Evolutionary conservation across 768 basidiomycete species (phyloP).

Genomic region (Peribolospora baueri): DNA sequence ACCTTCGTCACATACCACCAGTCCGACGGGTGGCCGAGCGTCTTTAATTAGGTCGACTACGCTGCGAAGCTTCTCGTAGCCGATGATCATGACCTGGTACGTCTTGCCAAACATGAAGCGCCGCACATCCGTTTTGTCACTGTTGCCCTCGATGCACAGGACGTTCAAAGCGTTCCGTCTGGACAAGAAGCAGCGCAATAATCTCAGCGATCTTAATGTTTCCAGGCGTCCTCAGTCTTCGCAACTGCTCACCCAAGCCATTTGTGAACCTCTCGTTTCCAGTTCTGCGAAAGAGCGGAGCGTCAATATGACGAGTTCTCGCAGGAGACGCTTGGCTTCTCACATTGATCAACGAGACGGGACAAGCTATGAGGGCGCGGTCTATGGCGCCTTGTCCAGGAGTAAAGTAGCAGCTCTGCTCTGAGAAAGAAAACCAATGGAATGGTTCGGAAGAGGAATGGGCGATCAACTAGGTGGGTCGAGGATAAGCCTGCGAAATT

Average conservation of each 20-base stretch:
- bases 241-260: conserved; percentile 33
- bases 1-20: conserved; percentile 94
- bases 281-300: conserved; percentile 35
- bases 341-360: conserved; percentile 67
- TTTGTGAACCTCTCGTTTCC: conserved; percentile 85
- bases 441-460: neutral
- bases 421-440: conserved; percentile 23
- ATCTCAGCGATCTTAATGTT: neutral
- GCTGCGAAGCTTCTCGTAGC: conserved; percentile 46
- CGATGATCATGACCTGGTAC: conserved; percentile 52
- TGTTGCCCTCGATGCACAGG: neutral
- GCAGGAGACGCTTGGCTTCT: conserved; percentile 10
- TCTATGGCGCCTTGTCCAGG: conserved; percentile 31
- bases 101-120: conserved; percentile 42
- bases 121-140: conserved; percentile 26
- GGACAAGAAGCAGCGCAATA: neutral
- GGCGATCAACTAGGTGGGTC: too few species aligned
- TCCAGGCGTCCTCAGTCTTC: neutral
- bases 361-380: conserved; percentile 80
- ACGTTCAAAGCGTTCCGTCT: conserved; percentile 27
- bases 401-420: conserved; percentile 56
- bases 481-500: too few species aligned
- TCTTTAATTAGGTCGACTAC: conserved; percentile 18
- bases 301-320: neutral
- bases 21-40: conserved; percentile 50